Base-by-base conservation (phyloP, 2,329 filamentous ascomycete genomes). In the Hypoxylon sp. region DNA sequence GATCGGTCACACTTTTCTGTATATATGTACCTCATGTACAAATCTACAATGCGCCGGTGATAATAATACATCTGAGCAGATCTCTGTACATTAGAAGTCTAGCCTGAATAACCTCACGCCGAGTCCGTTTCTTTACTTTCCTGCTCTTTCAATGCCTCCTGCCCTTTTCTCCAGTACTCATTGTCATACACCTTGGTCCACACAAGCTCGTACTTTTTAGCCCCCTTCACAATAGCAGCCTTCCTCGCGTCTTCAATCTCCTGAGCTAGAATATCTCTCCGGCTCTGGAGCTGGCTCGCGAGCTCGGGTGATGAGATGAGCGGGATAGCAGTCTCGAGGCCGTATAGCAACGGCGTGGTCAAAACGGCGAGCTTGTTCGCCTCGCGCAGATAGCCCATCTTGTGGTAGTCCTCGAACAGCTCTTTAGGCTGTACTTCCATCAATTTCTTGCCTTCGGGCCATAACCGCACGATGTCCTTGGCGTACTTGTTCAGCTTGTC, bases 301-400 rank as follows among this genome's bases (percentile, higher is more conserved):
- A 82, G 73, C 45, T 73, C 75, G 25, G 77, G 70, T n/a, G 73
- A 63, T n/a, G 73, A 63, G 51, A 84, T 73, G 12, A 84, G 75
- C 67, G 83, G 74, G 43, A 78, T 74, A 12, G 85, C 82, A 64
- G 81, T 64, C 41, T 80, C 76, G 55, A 87, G 77, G 19, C 83
- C 86, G 71, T 79, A 76, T 52, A 83, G 70, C 27, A 82, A 72
- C 41, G 80, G 80, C 8, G 76, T 66, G 2, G 76, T 76, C n/a
- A 77, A 53, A 45, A 69, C 62, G 16, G 82, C 47, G 62, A 81
- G 81, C 62, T 77, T 77, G 74, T 76, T 78, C 55, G 72, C 69
- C 29, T 74, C 32, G 25, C 50, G 51, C 32, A 84, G 70, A 69
- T 81, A 82, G 29, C 55, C 50, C 73, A 79, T 60, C 50, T 71